Base-by-base conservation (phyloP, 768 basidiomycete genomes). In the Termitomyces sp. region DNA sequence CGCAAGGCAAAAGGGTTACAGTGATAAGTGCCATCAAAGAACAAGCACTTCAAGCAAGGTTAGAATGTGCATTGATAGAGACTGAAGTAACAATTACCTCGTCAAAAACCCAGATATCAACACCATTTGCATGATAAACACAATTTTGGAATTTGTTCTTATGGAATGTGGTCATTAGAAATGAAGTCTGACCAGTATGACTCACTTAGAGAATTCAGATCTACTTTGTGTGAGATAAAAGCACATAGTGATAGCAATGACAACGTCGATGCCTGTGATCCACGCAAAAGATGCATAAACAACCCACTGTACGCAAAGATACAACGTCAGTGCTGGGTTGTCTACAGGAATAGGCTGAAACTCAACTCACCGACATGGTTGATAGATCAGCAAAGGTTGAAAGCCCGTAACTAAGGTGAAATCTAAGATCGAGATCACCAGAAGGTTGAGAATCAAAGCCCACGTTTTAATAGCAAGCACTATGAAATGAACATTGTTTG, bases 221-320 rank as follows among this genome's bases (percentile, higher is more conserved):
- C 64, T 66, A 31, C 66, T 67, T 45, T 55, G 57, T n/a, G 65
- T 64, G 1, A 72, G 62, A 59, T 68, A 71, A 50, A 61, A 70
- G 38, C 69, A 72, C 57, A 72, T 67, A 25, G 63, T 60, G 4
- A 53, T 60, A 15, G 71, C 68, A 53, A 72, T 68, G 9, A 69
- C 65, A 20, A 70, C n/a, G 48, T 72, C 70, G 37, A 69, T 65
- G 2, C 20, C 56, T 1, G 70, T 70, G 11, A 65, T 55, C 42
- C 61, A 63, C 15, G 62, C 56, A 56, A 70, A 69, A 17, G 70
- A 66, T 5, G 65, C 46, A 46, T 68, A 68, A 15, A 72, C 60
- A n/a, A 65, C 65, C 70, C 71, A 72, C 70, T 72, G 25, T 17
- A 17, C 17, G 32, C 9, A 12, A 50, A 36, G 4, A 51, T 17